These are phyloP conservation scores for Podospora appendiculata DNA, from an alignment of 495 filamentous ascomycete species.

Conservation along the genomic window DNA sequence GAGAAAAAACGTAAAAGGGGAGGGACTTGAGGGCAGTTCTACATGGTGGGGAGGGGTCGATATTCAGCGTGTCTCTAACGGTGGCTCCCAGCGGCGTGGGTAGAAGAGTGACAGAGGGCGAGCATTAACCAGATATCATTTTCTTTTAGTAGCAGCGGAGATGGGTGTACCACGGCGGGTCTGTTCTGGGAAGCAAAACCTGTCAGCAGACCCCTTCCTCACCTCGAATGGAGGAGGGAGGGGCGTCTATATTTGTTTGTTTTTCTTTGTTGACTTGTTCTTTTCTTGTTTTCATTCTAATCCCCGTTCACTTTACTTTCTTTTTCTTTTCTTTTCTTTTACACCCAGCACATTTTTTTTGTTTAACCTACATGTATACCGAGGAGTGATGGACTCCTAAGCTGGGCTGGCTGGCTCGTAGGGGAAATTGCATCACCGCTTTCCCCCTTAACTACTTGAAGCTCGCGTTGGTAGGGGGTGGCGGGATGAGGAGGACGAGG, in stretches of 20 bases:
- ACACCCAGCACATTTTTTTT: slow-evolving; percentile 5
- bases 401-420: slow-evolving; percentile 29
- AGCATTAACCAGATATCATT: neutral
- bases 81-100: too few species aligned
- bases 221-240: neutral
- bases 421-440: neutral
- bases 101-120: neutral
- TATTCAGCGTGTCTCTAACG: too few species aligned
- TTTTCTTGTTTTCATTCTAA: slow-evolving; percentile 17
- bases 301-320: slow-evolving; percentile 2
- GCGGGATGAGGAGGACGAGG: too few species aligned
- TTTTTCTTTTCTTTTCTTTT: slow-evolving; percentile 13
- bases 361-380: slow-evolving; percentile 38
- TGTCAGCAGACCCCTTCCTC: neutral
- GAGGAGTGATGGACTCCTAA: slow-evolving; percentile 41
- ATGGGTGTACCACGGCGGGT: slow-evolving; percentile 1
- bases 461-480: too few species aligned
- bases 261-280: slow-evolving; percentile 7
- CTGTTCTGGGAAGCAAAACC: neutral
- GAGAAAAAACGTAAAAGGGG: neutral
- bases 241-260: slow-evolving; percentile 4
- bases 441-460: too few species aligned
- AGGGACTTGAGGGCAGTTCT: neutral
- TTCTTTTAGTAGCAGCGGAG: neutral
- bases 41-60: neutral